Base-by-base conservation (phyloP, 495 filamentous ascomycete genomes). In the Xylaria nigripes region DNA sequence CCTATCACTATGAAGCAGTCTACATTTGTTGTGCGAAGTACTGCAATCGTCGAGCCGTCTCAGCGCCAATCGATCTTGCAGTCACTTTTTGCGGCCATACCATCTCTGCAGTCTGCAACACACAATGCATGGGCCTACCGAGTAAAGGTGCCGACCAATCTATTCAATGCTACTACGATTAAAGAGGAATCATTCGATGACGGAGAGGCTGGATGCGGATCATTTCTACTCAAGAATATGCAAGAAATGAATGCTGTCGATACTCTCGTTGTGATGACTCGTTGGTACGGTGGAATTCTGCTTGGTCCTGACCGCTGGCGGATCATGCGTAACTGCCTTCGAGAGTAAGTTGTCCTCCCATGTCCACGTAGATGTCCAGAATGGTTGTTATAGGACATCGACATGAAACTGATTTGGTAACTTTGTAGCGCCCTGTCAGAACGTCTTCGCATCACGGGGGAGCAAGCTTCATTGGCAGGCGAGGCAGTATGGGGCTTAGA, bases 231-330 rank as follows among this genome's bases (percentile, higher is more conserved):
- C 21, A 81, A 86, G 68, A 68, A 95, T 43, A 76, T 98, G 77
- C 84, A 90, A 67, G 70, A 89, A 56, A 85, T 87, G 76, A 80
- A 86, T 66, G 82, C 89, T 2, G 85, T 84, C 72, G 79, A 90
- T 70, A 84, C 88, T 1, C 75, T 96, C 15, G 87, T 98, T 6
- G 89, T 98, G 18, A 86, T 98, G 44, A 87, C 85, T 30, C 75
- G 93, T 24, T 98, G 93, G 93, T 97, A 89, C 66, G 93, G 93
- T 0, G 93, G 93, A 0, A 76, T 92, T 5, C 78, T 87, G 56
- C 71, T 98, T 9, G 93, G 93, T 0, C 86, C 87, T 12, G 93
- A 95, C 66, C 74, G 93, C 36, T 81, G 77, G 77, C 71, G 77
- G 23, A 68, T 81, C 55, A 81, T 81, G 72, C 64, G 74, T 6